A percentile compares a stretch with the other conserved stretches of the same genome.
phyloP scores from a whole-genome alignment of 345 rosid species.

The Clarkia xantiana region DNA sequence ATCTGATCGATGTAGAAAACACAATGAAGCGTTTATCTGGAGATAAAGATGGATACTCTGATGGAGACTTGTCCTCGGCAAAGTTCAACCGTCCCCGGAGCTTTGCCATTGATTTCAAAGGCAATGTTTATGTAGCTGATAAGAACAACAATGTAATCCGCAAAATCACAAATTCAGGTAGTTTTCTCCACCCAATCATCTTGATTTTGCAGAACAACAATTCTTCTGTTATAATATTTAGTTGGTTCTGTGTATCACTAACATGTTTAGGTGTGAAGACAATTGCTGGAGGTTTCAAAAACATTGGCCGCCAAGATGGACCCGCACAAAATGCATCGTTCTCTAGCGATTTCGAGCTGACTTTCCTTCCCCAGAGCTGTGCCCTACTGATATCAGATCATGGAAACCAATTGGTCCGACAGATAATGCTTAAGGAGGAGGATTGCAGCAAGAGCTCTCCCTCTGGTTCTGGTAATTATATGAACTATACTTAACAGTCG shows the following conservation, averaged over 20 bases:
- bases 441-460: conserved; percentile 39
- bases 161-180: conserved; percentile 50
- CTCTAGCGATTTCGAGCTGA: conserved; percentile 41
- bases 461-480: conserved; percentile 16
- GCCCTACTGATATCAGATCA: conserved; percentile 52
- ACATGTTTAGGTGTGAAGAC: conserved; percentile 37
- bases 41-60: conserved; percentile 24
- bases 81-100: conserved; percentile 34
- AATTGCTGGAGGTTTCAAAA: conserved; percentile 39
- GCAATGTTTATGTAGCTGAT: conserved; percentile 65
- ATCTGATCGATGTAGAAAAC: conserved; percentile 15
- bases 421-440: conserved; percentile 43
- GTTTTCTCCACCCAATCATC: neutral
- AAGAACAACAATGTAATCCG: conserved; percentile 34
- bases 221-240: neutral
- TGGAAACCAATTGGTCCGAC: conserved; percentile 42
- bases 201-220: too few relatives aligned
- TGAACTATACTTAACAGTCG: neutral
- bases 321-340: conserved; percentile 65
- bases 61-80: conserved; percentile 37
- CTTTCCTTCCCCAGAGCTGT: conserved; percentile 36
- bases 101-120: conserved; percentile 43
- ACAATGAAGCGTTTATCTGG: conserved; percentile 36
- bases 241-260: neutral
- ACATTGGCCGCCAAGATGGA: conserved; percentile 34